Base-by-base conservation (phyloP, 306 rosid genomes). In the Rubus idaeus region DNA sequence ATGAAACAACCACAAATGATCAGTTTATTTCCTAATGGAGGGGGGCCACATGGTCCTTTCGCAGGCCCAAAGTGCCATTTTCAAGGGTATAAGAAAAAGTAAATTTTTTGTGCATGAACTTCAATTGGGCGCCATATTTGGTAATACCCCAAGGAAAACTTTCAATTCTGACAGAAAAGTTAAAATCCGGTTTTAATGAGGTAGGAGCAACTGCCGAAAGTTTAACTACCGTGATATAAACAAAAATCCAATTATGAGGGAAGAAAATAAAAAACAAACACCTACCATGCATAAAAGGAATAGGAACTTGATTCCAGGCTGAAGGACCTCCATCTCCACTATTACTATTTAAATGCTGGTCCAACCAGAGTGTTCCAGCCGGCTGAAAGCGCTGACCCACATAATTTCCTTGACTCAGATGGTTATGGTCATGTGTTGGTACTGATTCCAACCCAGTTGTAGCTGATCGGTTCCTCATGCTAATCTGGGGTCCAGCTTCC, bases 351-450 rank as follows among this genome's bases (percentile, higher is more conserved):
- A 90, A 77, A 56, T 89, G 94, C 71, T 84, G 98, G 66, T 90
- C 97, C 77, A 91, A 81, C 98, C 97, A 91, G 16, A 89, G 89
- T 74, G 86, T 84, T 39, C 88, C 80, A 30, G 94, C 85, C 10
- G 93, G 91, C 81, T 79, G 96, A 88, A 89, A 89, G 85, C 81
- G 93, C 75, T 86, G 99, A 64, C 97, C 90, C 64, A 89, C 60
- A 81, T 88, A 92, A 82, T 85, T 92, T 86, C 87, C 93, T 61
- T 52, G 92, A 77, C 83, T 86, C 83, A 86, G 66, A 82, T 87
- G 94, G 61, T 81, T 89, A 77, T 84, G 95, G 52, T 90, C 95
- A 81, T 84, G 88, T 76, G 82, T 75, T 87, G 83, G 78, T 71
- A 85, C 71, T 79, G 92, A 77, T 64, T 89, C 86, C 83, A 83